Conservation (phyloP, 2,329 filamentous ascomycete species). For the Tricladium varicosporioides region DNA sequence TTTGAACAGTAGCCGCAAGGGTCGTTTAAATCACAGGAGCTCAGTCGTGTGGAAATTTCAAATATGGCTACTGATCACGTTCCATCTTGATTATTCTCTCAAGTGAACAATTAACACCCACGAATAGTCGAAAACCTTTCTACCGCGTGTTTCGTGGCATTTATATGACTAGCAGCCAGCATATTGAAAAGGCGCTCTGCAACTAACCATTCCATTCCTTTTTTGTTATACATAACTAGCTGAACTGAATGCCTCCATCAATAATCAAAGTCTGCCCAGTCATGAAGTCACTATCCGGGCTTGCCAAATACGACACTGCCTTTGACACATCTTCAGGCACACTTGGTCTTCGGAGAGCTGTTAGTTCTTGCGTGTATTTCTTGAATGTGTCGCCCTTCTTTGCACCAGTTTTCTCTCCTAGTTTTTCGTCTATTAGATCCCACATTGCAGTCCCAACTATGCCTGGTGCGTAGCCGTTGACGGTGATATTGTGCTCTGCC, state of each 20-base stretch:
- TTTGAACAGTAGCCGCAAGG: no score
- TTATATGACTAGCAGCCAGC: no score
- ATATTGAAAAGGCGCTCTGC: no score
- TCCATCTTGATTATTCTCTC: no score
- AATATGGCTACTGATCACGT: no score
- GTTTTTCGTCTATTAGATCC: conserved; percentile 62
- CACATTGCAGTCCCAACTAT: conserved; percentile 68
- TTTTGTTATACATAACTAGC: not conserved
- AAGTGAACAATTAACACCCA: no score
- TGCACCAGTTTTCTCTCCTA: conserved; percentile 50
- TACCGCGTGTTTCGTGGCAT: no score
- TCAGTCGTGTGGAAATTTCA: no score
- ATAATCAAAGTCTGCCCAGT: conserved; percentile 65
- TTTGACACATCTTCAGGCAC: conserved; percentile 62
- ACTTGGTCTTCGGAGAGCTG: conserved; percentile 55
- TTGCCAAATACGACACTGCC: conserved; percentile 59
- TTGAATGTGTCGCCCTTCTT: conserved; percentile 53
- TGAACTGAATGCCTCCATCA: conserved; percentile 48
- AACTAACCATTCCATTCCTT: no score
- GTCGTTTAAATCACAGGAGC: no score
- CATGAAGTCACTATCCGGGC: conserved; percentile 60
- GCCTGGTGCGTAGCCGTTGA: conserved; percentile 64
- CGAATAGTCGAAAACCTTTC: no score
- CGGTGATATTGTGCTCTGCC: conserved; percentile 63
- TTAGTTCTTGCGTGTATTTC: conserved; percentile 52